phyloP scores from a whole-genome alignment of 169 alveolate genomes.

The Babesia sp. region DNA sequence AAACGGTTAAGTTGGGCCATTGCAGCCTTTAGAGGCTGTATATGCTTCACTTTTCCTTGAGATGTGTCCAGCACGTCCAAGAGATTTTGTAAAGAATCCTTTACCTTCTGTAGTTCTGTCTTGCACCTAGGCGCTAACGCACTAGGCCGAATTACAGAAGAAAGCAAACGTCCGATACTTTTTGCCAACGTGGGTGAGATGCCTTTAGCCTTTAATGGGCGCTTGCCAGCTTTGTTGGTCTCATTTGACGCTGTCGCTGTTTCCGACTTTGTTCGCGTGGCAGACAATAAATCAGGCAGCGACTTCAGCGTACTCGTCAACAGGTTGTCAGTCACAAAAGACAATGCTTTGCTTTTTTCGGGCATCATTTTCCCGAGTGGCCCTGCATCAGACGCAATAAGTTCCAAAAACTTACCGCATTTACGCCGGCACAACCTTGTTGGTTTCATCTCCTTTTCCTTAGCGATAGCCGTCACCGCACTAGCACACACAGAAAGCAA shows the following conservation, averaged over 20 bases:
- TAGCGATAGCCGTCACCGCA: slow-evolving; percentile 1
- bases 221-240: neutral
- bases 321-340: slow-evolving; percentile 19
- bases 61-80: neutral
- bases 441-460: neutral
- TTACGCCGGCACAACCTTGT: slow-evolving; percentile 24
- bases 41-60: neutral
- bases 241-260: neutral
- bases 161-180: neutral
- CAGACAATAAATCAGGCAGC: neutral
- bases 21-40: slow-evolving; percentile 10
- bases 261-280: neutral
- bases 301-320: neutral
- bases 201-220: slow-evolving; percentile 5
- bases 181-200: slow-evolving; percentile 16
- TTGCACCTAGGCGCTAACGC: neutral
- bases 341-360: neutral
- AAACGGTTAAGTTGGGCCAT: slow-evolving; percentile 3
- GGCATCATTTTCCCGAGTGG: neutral
- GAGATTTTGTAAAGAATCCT: neutral
- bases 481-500: slow-evolving; percentile 17
- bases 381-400: neutral
- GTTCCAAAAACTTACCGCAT: neutral
- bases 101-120: neutral
- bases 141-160: neutral